Conservation (phyloP, 345 rosid species). For the Toxicodendron radicans region DNA sequence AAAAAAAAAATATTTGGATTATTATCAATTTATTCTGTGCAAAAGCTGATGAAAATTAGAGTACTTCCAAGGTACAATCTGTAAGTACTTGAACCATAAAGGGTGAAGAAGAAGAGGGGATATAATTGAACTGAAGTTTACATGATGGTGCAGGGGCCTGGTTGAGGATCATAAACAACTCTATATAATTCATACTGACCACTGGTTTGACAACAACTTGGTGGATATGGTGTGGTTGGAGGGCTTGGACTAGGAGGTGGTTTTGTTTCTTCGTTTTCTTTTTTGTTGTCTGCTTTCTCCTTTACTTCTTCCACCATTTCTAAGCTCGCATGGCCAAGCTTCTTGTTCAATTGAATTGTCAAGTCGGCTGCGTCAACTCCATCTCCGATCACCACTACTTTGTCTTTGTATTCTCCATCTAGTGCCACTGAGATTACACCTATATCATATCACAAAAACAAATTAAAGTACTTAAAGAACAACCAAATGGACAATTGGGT, state of each 20-base stretch:
- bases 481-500: neutral
- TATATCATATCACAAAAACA: neutral
- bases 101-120: no score
- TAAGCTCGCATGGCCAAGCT: slow-evolving; percentile 15
- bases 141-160: neutral
- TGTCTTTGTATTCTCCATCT: slow-evolving; percentile 16
- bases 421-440: slow-evolving; percentile 19
- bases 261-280: neutral
- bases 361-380: slow-evolving; percentile 20
- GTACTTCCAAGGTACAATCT: no score
- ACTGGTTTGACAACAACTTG: neutral
- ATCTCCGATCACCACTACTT: slow-evolving; percentile 18
- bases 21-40: no score
- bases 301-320: slow-evolving; percentile 10
- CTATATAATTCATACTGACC: neutral
- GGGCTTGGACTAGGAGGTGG: neutral
- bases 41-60: no score
- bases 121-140: no score
- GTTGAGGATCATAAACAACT: neutral
- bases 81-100: no score
- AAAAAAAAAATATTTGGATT: no score
- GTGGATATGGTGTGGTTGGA: neutral
- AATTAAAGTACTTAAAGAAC: neutral
- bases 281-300: neutral
- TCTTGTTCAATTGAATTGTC: slow-evolving; percentile 12